A percentile compares a stretch with the other conserved stretches of the same genome.
phyloP scores from a whole-genome alignment of 2,329 filamentous ascomycete species.

The Graphiopsis chlorocephala region DNA sequence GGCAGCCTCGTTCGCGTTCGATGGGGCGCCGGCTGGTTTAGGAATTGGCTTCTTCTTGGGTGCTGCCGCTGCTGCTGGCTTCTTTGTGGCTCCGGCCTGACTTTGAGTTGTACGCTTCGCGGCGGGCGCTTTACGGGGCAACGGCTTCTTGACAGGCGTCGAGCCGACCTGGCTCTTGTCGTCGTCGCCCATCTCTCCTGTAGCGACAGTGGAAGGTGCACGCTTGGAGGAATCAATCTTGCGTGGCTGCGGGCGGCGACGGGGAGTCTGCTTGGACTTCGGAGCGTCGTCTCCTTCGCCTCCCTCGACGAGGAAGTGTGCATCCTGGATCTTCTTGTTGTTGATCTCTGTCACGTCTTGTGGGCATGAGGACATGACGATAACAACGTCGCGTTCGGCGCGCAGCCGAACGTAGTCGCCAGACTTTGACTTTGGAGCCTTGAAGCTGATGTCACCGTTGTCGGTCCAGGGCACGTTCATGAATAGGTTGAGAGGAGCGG shows the following conservation, averaged over 20 bases:
- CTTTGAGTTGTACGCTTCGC: constrained; percentile 8
- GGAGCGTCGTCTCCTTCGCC: constrained; percentile 28
- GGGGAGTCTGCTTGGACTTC: constrained; percentile 20
- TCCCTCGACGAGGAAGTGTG: constrained; percentile 42
- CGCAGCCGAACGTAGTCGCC: constrained; percentile 45
- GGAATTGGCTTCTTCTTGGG: constrained; percentile 22
- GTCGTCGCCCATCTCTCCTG: constrained; percentile 18
- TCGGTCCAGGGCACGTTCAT: constrained; percentile 48
- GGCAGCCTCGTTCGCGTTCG: background rate
- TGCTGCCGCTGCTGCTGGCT: constrained; percentile 13
- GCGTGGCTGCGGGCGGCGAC: constrained; percentile 24
- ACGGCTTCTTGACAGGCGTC: constrained; percentile 16
- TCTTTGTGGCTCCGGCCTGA: constrained; percentile 16
- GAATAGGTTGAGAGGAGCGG: constrained; percentile 48
- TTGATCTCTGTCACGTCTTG: constrained; percentile 47
- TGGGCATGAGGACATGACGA: constrained; percentile 49
- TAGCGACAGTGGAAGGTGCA: constrained; percentile 19
- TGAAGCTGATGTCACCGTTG: constrained; percentile 42
- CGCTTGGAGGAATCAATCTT: constrained; percentile 20
- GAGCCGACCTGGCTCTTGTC: constrained; percentile 17
- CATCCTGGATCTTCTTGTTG: constrained; percentile 41
- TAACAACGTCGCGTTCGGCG: constrained; percentile 45
- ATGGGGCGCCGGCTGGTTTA: constrained; percentile 19
- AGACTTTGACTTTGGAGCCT: constrained; percentile 38
- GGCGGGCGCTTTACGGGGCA: constrained; percentile 12